Conservation (phyloP, 2,329 filamentous ascomycete genomes). For the Mycocentrospora acerina region DNA sequence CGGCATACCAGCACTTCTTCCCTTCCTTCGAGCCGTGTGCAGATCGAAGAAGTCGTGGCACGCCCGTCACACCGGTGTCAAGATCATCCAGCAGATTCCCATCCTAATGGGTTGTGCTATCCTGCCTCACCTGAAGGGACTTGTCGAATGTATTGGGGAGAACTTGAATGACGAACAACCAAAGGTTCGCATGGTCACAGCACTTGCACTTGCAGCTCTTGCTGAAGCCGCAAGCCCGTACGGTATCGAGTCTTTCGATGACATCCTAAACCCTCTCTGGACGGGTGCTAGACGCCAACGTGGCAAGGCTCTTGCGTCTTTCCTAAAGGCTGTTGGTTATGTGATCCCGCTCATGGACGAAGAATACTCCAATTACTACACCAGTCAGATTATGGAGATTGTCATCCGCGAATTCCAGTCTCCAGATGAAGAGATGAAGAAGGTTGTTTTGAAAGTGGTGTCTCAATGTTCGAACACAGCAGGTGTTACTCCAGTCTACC, state of each 20-base stretch:
- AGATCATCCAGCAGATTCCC: constrained; percentile 98
- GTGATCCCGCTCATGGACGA: constrained; percentile 99
- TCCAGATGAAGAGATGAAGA: constrained; percentile 99
- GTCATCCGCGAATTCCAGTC: constrained; percentile 93
- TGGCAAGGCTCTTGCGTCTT: constrained; percentile 92
- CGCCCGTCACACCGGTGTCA: constrained; percentile 94
- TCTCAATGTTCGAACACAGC: constrained; percentile 94
- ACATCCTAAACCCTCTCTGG: constrained; percentile 96
- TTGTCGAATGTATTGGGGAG: constrained; percentile 94
- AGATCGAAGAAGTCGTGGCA: constrained; percentile 99
- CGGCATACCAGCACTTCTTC: constrained; percentile 90
- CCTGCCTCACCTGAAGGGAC: constrained; percentile 87
- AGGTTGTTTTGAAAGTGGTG: constrained; percentile 95
- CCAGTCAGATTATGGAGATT: constrained; percentile 98
- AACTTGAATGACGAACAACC: constrained; percentile 97
- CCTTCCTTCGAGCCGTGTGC: constrained; percentile 93
- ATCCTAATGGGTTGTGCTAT: constrained; percentile 99
- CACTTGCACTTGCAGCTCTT: constrained; percentile 88
- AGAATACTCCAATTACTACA: constrained; percentile 99
- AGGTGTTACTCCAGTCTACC: constrained; percentile 89
- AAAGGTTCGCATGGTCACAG: constrained; percentile 95
- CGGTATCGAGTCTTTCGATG: constrained; percentile 98
- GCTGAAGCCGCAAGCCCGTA: constrained; percentile 97
- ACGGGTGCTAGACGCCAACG: constrained; percentile 94
- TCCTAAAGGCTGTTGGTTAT: constrained; percentile 95